Base-by-base conservation (phyloP, 352 stramenopile species). In the Aphanomyces astaci region DNA sequence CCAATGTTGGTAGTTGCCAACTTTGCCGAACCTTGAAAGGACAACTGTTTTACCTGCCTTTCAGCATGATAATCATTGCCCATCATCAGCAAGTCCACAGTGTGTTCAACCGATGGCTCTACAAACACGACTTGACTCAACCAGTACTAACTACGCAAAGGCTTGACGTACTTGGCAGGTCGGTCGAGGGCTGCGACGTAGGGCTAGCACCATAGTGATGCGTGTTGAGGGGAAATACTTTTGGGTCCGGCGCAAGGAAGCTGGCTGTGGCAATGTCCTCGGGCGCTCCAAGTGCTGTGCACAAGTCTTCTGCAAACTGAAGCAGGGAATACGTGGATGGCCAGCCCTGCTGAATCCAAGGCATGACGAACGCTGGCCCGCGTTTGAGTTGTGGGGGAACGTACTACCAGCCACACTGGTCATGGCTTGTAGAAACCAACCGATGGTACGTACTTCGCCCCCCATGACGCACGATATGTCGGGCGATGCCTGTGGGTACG, bases 291-390 rank as follows among this genome's bases (percentile, higher is more conserved):
- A 40, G 24, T 69, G 67, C n/a, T 43, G 51, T 73, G 63, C 79
- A 89, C 13, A 92, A 70, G 31, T 90, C 79, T 31, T 76, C 74
- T 4, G 74, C 74, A 30, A 89, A 75, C 22, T 77, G 22, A 10
- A 68, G 64, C 4, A 90, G 72, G 0, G 73, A 81, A 74, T 90
- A 90, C 7, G 51, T 70, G 22, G 72, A 48, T 2, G 78, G 78
- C 84, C 84, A 92, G 0, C 77, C 79, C 13, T 74, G 40, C 13
- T 73, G 65, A 3, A 92, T 67, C 81, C 79, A 91, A 11, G 83
- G 73, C 17, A 87, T 43, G 22, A 72, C 32, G 17, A 90, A 71
- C 9, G 78, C 72, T 2, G 71, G 76, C 51, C 79, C 76, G 53
- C 71, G 64, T 75, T 74, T 39, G 43, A 84, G 64, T 24, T 48